Evolutionary conservation across 1,284 basidiomycete species (phyloP), one percentile per base, ranked within the genome.

Genomic region (Pseudomicrostroma phylloplanum): DNA sequence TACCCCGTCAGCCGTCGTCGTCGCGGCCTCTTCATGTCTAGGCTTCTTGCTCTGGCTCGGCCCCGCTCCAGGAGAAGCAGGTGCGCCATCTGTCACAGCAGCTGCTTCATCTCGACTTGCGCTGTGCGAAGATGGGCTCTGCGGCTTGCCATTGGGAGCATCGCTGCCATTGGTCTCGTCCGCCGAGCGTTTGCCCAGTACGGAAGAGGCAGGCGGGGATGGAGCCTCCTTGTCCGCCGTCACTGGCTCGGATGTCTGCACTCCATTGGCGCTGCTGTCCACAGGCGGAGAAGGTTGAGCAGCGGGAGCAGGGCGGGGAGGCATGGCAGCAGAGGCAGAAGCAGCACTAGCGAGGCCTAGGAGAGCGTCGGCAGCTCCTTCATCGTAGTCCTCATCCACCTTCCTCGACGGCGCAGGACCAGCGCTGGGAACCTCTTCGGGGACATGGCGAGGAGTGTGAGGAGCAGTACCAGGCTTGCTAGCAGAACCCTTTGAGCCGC

Each of bases 291-390:
- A n/a, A n/a, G 46, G 23, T 7, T n/a, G n/a, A n/a, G 46, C 46
- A 48, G 46, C 46, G 17, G 17, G 46, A n/a, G 46, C 23, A 48
- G 46, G 46, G 4, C 55, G 55, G 7, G 55, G 39, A n/a, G 60
- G 46, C 36, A 58, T 40, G 25, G 25, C 55, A 4, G 51, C 56
- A 40, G 59, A 62, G 26, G 65, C 67, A 17, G 67, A 61, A 13
- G 76, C 76, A 8, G 77, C 77, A 21, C 77, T 75, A 9, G 76
- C 77, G 3, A 78, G 68, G 23, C 77, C 77, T 72, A 78, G 76
- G 12, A 78, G 66, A 2, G 77, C 76, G 61, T 76, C 73, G 0
- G 76, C 77, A 30, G 77, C 77, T 12, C 75, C 71, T 40, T 76
- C 71, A 57, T 78, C 76, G 51, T 78, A 77, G 60, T 76, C 70